Evolutionary conservation across 2,329 filamentous ascomycete genomes (phyloP), one percentile per base, ranked within the genome.

Genomic region (Cladorrhinum sp.): DNA sequence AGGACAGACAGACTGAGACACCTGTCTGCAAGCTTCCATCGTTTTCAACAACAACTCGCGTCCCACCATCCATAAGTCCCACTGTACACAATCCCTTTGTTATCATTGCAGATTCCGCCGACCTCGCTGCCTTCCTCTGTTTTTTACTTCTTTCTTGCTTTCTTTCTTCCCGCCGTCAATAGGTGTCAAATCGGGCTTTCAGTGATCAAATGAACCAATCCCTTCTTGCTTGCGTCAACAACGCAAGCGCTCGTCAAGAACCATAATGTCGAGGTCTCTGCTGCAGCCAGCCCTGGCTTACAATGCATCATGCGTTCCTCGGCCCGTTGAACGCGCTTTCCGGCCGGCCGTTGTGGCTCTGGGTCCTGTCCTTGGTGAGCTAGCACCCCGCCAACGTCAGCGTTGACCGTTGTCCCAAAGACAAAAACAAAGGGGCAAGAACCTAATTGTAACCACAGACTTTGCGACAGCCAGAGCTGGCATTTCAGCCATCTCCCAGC

Each of bases 401-500:
- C 54, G 36, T 28, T 56, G 12, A 24, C 20, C 33, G 21, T 51
- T 21, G 36, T 24, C 4, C 26, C 12, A 3, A 21, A 14, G 6
- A 28, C 53, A 55, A 55, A n/a, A n/a, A n/a, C n/a, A 59, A 61
- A 59, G 30, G 23, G 39, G 21, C 33, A 21, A 51, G 60, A 55
- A 26, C 51, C 63, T 65, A 62, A 65, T 33, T n/a, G 49, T 4
- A 21, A 42, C 42, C 24, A 55, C 58, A 67, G 67, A 63, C 24
- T 57, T 59, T 28, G 55, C 57, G 21, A 30, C 57, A n/a, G 4
- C 61, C 57, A 58, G 56, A 2, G 52, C 59, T 33, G 58, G 60
- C 53, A 48, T 60, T 61, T 57, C 62, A 60, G 64, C 57, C 59
- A 62, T 28, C 56, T 60, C 58, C 33, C 71, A 71, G 46, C 73